Percentiles rank a stretch among this genome's conserved stretches.
Evolutionary conservation across 1,139 yeast species (phyloP).

Genomic region (Saccharomycopsis hybrid): DNA sequence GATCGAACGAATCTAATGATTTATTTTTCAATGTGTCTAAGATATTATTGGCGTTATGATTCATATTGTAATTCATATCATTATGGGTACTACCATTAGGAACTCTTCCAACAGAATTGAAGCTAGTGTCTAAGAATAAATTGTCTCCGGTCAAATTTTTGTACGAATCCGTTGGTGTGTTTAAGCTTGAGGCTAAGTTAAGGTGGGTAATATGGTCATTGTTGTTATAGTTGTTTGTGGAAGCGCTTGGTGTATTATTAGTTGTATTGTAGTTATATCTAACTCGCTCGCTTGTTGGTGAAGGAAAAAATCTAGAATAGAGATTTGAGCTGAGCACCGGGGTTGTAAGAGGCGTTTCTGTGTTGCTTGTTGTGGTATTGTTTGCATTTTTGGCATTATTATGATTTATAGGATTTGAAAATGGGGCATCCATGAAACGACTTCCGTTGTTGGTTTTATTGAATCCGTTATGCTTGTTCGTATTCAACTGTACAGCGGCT

Average conservation of each 20-base stretch:
- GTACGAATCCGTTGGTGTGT: not conserved
- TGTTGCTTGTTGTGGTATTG: slow-evolving; percentile 1
- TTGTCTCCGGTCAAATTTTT: not conserved
- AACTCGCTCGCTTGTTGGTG: slow-evolving; percentile 20
- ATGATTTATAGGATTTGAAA: no score
- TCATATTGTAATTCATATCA: not conserved
- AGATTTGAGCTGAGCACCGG: slow-evolving; percentile 17
- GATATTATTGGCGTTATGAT: not conserved
- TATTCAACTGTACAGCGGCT: not conserved
- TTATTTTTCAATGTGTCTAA: slow-evolving; percentile 11
- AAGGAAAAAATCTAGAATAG: slow-evolving; percentile 20
- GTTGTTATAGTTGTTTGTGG: not conserved
- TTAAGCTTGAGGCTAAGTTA: slow-evolving; percentile 7
- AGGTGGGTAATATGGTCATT: slow-evolving; percentile 14
- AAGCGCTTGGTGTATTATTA: slow-evolving; percentile 3
- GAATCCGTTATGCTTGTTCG: no score
- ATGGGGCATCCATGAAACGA: no score
- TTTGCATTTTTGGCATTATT: not conserved
- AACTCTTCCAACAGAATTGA: not conserved
- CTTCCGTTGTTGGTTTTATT: no score
- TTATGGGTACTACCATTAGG: not conserved
- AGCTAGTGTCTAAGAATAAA: slow-evolving; percentile 6
- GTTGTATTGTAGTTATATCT: slow-evolving; percentile 4
- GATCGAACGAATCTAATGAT: slow-evolving; percentile 12
- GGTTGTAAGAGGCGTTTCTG: slow-evolving; percentile 13